Evolutionary conservation across 768 basidiomycete genomes (phyloP).

Genomic region (Lyophyllum decastes): DNA sequence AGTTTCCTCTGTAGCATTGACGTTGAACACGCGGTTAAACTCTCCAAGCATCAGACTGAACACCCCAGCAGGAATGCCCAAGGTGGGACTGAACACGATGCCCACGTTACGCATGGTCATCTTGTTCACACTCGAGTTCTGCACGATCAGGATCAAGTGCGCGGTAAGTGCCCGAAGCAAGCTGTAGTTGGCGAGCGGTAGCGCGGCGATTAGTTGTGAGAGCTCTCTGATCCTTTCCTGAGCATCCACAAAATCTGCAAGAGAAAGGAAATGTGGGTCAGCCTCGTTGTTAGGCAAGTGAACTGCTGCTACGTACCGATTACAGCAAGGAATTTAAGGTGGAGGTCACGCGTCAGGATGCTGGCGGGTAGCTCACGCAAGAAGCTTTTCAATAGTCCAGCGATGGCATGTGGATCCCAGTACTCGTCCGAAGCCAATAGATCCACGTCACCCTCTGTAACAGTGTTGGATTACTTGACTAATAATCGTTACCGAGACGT

Average conservation of each 20-base stretch:
- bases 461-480: constrained; percentile 7
- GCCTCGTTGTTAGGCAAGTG: background rate
- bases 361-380: constrained; percentile 92
- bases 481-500: constrained; percentile 26
- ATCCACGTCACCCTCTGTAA: constrained; percentile 92
- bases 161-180: constrained; percentile 92
- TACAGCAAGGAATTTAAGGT: constrained; percentile 87
- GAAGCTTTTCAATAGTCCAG: constrained; percentile 91
- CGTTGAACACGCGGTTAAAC: constrained; percentile 92
- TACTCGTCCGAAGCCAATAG: constrained; percentile 86
- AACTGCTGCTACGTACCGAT: constrained; percentile 67
- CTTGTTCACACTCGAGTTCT: constrained; percentile 89
- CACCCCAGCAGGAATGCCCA: constrained; percentile 97
- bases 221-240: constrained; percentile 89
- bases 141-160: constrained; percentile 92
- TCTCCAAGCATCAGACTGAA: constrained; percentile 94
- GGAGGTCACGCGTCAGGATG: constrained; percentile 89
- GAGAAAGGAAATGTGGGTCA: background rate
- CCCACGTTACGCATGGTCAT: constrained; percentile 99
- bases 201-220: constrained; percentile 78
- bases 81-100: constrained; percentile 96
- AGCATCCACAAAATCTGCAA: constrained; percentile 82
- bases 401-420: constrained; percentile 98
- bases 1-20: constrained; percentile 48
- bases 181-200: constrained; percentile 93